phyloP scores from a whole-genome alignment of 2,329 filamentous ascomycete genomes.

The Pseudogymnoascus sp. region DNA sequence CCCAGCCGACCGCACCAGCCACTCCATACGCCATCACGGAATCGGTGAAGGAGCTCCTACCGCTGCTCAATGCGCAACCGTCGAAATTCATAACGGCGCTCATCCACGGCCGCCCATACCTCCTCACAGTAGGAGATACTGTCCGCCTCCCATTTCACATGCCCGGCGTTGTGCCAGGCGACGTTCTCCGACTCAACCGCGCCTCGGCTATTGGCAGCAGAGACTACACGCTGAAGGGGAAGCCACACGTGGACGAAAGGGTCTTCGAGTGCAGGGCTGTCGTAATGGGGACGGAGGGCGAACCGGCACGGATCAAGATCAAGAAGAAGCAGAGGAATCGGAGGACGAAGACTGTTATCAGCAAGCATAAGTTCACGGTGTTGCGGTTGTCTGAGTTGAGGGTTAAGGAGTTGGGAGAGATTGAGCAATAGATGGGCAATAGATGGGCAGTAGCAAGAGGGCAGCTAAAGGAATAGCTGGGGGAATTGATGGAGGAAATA shows the following conservation, averaged over 20 bases:
- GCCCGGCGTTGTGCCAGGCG: slow-evolving; percentile 67
- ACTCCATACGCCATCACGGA: slow-evolving; percentile 36
- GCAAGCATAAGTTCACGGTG: slow-evolving; percentile 86
- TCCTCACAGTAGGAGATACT: slow-evolving; percentile 66
- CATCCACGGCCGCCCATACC: slow-evolving; percentile 72
- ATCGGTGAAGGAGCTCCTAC: slow-evolving; percentile 54
- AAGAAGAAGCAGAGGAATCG: slow-evolving; percentile 76
- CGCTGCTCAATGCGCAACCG: slow-evolving; percentile 63
- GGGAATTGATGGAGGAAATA: background rate
- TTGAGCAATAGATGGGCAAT: slow-evolving; percentile 23
- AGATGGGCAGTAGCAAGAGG: background rate
- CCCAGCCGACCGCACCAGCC: slow-evolving; percentile 16
- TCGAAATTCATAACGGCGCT: slow-evolving; percentile 71
- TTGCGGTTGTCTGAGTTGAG: slow-evolving; percentile 73
- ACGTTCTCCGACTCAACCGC: slow-evolving; percentile 79
- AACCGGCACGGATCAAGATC: slow-evolving; percentile 67
- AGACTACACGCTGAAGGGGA: slow-evolving; percentile 80
- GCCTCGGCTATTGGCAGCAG: slow-evolving; percentile 75
- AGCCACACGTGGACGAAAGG: slow-evolving; percentile 72
- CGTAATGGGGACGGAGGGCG: slow-evolving; percentile 75
- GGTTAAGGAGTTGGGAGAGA: slow-evolving; percentile 33
- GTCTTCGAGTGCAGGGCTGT: slow-evolving; percentile 79
- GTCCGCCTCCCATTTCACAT: slow-evolving; percentile 74
- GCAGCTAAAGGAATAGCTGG: background rate
- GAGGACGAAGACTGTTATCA: slow-evolving; percentile 66